Base-by-base conservation (phyloP, 305 asterid genomes). In the Fraxinus nigra region DNA sequence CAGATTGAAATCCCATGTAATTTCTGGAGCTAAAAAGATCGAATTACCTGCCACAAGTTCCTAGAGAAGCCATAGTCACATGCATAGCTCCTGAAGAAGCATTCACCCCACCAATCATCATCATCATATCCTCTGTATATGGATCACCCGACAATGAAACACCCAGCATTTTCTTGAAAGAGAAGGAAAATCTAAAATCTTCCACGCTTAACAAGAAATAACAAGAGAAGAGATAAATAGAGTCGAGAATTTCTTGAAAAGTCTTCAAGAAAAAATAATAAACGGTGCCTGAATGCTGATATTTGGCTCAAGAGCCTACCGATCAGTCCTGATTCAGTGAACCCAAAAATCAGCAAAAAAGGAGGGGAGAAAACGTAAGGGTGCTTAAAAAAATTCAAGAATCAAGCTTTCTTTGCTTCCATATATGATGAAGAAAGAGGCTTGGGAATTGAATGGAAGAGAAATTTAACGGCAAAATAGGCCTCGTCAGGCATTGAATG, bases 401-500 rank as follows among this genome's bases (percentile, higher is more conserved):
- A 91, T 86, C 89, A 84, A 75, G 87, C 78, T 82, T 79, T 76
- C 79, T 82, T 83, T 78, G 77, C 84, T 79, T 76, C 59, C 73
- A 81, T 80, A 65, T 59, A 28, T 13, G 78, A 63, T 32, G 84
- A 48, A 89, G 85, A 84, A 80, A 75, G 79, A 78, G 69, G 76
- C 76, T 20, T 72, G 81, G 84, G 79, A 81, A 82, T 81, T 32
- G 77, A 86, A 85, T 40, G 80, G 79, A 84, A 82, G 7, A 70
- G 11, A 70, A 87, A 87, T 81, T 75, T 84, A 76, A 75, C 37
- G 65, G 86, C 38, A 76, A 35, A 83, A 63, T 85, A 75, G 82
- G 80, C 87, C 94, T 90, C 89, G 82, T 81, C 82, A 82, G 89
- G 84, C 28, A 86, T 87, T 85, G 87, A 86, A 85, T 87, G 70